A percentile compares a stretch with the other conserved stretches of the same genome.
Evolutionary conservation across 495 filamentous ascomycete genomes (phyloP).

Genomic region (Paragyromitra xinjiangensis): DNA sequence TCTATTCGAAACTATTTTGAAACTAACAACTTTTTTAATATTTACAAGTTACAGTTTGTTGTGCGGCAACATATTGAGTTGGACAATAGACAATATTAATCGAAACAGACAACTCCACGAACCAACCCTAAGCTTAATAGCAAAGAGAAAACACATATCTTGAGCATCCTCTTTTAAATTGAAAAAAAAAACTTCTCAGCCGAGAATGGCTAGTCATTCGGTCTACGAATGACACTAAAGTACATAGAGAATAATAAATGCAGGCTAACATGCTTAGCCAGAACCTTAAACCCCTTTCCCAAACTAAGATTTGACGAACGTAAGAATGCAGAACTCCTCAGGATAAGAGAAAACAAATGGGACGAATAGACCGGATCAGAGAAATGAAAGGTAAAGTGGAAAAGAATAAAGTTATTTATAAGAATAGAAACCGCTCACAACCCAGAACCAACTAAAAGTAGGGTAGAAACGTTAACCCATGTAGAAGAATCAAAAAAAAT

Average conservation of each 20-base stretch:
- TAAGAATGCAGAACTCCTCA: conserved; percentile 22
- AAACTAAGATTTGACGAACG: conserved; percentile 12
- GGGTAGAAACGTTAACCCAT: conserved; percentile 17
- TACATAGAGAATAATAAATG: conserved; percentile 15
- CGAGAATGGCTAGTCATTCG: not conserved
- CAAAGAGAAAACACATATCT: not conserved
- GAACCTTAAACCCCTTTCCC: not conserved
- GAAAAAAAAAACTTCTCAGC: not conserved
- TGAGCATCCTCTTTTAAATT: not conserved
- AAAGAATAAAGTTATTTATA: conserved; percentile 38
- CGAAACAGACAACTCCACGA: not conserved
- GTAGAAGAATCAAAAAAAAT: conserved; percentile 20
- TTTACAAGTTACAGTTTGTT: not conserved
- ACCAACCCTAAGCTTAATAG: not conserved
- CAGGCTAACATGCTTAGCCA: not conserved
- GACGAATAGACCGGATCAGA: conserved; percentile 4
- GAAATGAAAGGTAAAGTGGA: conserved; percentile 3
- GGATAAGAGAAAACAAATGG: not conserved
- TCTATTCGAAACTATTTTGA: not conserved
- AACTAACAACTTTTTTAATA: not conserved
- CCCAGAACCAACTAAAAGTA: not conserved
- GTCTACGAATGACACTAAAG: conserved; percentile 7
- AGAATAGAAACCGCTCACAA: conserved; percentile 20
- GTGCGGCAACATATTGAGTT: not conserved
- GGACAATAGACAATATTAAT: not conserved